These are phyloP conservation scores for Amphichorda felina DNA, from an alignment of 2,329 filamentous ascomycete species.

Conservation along the genomic window DNA sequence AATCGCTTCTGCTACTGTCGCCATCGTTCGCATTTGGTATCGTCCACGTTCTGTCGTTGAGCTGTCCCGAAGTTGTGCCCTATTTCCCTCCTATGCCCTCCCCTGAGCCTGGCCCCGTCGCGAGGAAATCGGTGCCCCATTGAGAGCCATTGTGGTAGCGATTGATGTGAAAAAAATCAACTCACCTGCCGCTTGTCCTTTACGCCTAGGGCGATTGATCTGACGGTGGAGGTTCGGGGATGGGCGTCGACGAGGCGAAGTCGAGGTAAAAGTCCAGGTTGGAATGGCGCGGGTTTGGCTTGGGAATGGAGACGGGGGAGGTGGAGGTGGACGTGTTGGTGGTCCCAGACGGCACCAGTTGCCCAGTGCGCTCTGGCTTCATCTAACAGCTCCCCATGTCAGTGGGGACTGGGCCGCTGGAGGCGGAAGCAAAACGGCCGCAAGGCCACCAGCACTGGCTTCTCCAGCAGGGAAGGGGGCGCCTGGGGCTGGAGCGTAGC, in stretches of 20 bases:
- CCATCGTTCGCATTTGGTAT: neutral
- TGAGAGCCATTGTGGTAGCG: no score
- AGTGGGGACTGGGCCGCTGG: no score
- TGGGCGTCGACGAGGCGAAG: slow-evolving; percentile 1
- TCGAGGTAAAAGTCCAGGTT: slow-evolving; percentile 10
- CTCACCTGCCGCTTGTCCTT: neutral
- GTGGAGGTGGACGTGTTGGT: neutral
- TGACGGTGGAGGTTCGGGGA: neutral
- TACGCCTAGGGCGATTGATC: neutral
- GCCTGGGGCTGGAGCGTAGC: neutral
- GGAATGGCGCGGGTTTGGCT: slow-evolving; percentile 2
- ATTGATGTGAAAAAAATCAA: neutral
- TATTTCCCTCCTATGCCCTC: no score
- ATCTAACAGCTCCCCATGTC: no score
- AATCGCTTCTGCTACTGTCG: neutral
- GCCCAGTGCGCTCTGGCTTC: no score
- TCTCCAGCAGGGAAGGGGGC: no score
- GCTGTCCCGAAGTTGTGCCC: no score
- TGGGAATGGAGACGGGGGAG: slow-evolving; percentile 4
- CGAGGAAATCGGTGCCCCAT: no score
- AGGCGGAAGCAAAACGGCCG: no score
- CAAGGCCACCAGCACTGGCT: no score
- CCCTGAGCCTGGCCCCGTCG: no score
- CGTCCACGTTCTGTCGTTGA: slow-evolving; percentile 2
- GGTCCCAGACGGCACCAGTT: neutral